phyloP scores from a whole-genome alignment of 2,329 filamentous ascomycete genomes.

The Leptographium flavum region DNA sequence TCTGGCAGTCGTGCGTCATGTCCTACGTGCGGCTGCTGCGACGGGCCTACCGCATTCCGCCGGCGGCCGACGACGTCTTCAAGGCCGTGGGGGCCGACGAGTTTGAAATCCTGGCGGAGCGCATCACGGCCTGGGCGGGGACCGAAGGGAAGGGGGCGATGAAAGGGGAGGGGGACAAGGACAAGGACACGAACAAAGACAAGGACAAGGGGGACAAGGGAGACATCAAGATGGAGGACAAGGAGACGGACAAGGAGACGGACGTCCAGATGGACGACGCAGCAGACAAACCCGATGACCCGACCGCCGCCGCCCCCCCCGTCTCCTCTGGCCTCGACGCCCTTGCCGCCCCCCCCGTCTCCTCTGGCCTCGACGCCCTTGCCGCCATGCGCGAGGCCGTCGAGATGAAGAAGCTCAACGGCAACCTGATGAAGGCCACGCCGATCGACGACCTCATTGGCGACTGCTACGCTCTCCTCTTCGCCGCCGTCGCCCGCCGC shows the following conservation, averaged over 20 bases:
- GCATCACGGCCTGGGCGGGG: slow-evolving; percentile 40
- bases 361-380: slow-evolving; percentile 28
- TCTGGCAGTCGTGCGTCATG: slow-evolving; percentile 43
- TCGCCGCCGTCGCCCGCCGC: slow-evolving; percentile 48
- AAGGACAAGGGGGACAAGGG: not conserved
- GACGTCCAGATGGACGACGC: not conserved
- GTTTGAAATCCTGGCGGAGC: slow-evolving; percentile 41
- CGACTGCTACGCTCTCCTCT: slow-evolving; percentile 73
- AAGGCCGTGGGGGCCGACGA: slow-evolving; percentile 39
- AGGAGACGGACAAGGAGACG: not conserved
- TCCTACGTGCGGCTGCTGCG: slow-evolving; percentile 40
- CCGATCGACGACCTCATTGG: slow-evolving; percentile 87
- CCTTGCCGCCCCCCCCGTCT: slow-evolving; percentile 16
- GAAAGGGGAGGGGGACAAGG: not conserved
- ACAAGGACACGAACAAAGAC: not conserved
- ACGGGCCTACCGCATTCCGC: slow-evolving; percentile 29
- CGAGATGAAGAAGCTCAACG: slow-evolving; percentile 60
- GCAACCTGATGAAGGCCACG: slow-evolving; percentile 69
- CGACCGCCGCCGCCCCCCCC: not conserved
- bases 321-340: slow-evolving; percentile 23
- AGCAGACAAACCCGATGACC: too few species aligned
- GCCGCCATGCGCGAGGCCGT: slow-evolving; percentile 42
- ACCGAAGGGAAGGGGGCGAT: not conserved
- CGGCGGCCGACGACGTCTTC: slow-evolving; percentile 37
- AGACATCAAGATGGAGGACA: not conserved